Percentiles rank a stretch among this genome's conserved stretches.
phyloP scores from a whole-genome alignment of 75 land plant species.

The Pinus tabuliformis region DNA sequence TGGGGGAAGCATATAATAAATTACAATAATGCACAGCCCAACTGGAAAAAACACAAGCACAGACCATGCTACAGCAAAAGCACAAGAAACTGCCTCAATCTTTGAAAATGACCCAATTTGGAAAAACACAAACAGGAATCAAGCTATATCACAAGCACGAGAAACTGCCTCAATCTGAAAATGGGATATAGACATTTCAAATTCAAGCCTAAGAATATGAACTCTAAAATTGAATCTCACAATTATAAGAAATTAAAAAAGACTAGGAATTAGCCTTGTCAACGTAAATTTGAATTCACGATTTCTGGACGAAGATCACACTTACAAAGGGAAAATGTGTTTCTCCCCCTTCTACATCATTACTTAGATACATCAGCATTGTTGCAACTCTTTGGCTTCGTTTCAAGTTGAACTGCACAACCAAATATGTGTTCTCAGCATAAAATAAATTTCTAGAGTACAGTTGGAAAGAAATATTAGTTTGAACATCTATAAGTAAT shows the following conservation, averaged over 20 bases:
- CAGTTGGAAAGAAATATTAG: neutral
- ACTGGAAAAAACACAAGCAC: neutral
- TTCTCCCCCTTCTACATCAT: conserved; percentile 87
- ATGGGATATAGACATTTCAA: neutral
- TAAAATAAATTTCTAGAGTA: neutral
- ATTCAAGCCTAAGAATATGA: neutral
- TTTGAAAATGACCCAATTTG: no score
- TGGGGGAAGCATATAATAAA: neutral
- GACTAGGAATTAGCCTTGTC: neutral
- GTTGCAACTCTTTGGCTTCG: conserved; percentile 95
- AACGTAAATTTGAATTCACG: neutral
- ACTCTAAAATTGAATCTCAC: neutral
- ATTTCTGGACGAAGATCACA: neutral
- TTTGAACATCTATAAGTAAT: neutral
- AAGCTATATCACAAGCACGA: no score
- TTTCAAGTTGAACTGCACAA: conserved; percentile 81
- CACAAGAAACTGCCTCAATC: no score
- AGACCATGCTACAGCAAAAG: neutral
- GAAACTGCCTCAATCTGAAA: neutral
- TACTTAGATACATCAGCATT: conserved; percentile 93
- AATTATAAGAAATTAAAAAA: neutral
- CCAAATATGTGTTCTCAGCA: conserved; percentile 8
- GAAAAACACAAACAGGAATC: no score
- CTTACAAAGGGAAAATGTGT: conserved; percentile 87
- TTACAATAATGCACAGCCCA: neutral